phyloP scores from a whole-genome alignment of 495 filamentous ascomycete genomes.

The Penicillium alfredii region DNA sequence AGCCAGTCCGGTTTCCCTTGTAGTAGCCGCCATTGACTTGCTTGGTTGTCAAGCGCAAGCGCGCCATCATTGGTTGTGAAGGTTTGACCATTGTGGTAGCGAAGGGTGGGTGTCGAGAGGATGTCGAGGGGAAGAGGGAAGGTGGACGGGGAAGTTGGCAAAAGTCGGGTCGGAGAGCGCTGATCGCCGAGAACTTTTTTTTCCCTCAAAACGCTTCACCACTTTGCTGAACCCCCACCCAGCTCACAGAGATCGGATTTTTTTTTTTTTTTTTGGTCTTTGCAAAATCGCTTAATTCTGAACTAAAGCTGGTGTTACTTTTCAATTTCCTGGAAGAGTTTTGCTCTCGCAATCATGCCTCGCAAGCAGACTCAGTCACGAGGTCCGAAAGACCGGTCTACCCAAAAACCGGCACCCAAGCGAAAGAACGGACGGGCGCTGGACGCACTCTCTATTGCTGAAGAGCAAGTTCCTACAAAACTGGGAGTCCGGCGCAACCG shows the following conservation, averaged over 20 bases:
- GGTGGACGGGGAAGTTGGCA: constrained; percentile 11
- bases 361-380: constrained; percentile 53
- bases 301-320: constrained; percentile 4
- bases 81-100: constrained; percentile 73
- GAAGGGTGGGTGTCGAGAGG: constrained; percentile 8
- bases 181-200: constrained; percentile 39
- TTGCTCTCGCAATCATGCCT: constrained; percentile 56
- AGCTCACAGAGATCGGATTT: constrained; percentile 8
- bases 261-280: constrained; percentile 7
- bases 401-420: constrained; percentile 40
- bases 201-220: constrained; percentile 27
- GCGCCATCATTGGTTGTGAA: constrained; percentile 59
- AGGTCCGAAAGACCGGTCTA: constrained; percentile 44
- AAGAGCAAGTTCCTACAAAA: constrained; percentile 49
- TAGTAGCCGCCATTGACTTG: constrained; percentile 89
- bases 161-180: constrained; percentile 25
- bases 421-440: constrained; percentile 55
- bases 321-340: constrained; percentile 3
- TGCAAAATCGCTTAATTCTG: too few species aligned
- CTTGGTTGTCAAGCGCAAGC: constrained; percentile 81
- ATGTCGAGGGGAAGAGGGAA: not conserved
- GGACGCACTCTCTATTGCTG: constrained; percentile 82
- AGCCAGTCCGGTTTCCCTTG: constrained; percentile 86
- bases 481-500: constrained; percentile 50
- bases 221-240: constrained; percentile 14